A percentile compares a stretch with the other conserved stretches of the same genome.
These are phyloP conservation scores for Xylaria sp. DNA, from an alignment of 2,329 filamentous ascomycete species.

Conservation along the genomic window DNA sequence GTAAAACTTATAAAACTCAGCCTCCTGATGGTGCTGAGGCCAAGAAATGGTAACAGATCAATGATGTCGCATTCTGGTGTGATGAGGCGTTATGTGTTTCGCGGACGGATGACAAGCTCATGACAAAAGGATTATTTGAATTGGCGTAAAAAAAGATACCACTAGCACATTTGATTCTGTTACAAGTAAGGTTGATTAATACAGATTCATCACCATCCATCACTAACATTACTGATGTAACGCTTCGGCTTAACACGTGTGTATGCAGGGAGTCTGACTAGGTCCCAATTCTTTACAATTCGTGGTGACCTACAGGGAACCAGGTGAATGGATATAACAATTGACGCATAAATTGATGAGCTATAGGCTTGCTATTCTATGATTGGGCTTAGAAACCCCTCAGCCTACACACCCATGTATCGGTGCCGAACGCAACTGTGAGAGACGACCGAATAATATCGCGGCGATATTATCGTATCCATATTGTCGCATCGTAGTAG, in stretches of 20 bases:
- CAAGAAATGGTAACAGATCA: conserved; percentile 69
- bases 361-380: conserved; percentile 17
- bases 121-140: conserved; percentile 7
- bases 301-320: conserved; percentile 32
- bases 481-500: conserved; percentile 9
- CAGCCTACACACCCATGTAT: conserved; percentile 32
- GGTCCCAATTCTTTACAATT: conserved; percentile 11
- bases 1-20: conserved; percentile 74
- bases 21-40: conserved; percentile 82
- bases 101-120: conserved; percentile 5
- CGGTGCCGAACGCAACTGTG: conserved; percentile 35
- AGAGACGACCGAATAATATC: conserved; percentile 22
- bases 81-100: conserved; percentile 24
- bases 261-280: conserved; percentile 23
- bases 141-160: conserved; percentile 31
- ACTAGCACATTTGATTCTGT: conserved; percentile 16
- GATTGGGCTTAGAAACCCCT: conserved; percentile 30
- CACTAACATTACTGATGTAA: conserved; percentile 25
- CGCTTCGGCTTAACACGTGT: conserved; percentile 25
- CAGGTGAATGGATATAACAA: conserved; percentile 42
- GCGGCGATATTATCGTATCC: conserved; percentile 26
- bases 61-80: conserved; percentile 7
- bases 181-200: conserved; percentile 23
- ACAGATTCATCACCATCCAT: conserved; percentile 6
- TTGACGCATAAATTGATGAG: conserved; percentile 18